These are phyloP conservation scores for Ophiosphaerella herpotricha DNA, from an alignment of 2,329 filamentous ascomycete genomes.

Conservation along the genomic window DNA sequence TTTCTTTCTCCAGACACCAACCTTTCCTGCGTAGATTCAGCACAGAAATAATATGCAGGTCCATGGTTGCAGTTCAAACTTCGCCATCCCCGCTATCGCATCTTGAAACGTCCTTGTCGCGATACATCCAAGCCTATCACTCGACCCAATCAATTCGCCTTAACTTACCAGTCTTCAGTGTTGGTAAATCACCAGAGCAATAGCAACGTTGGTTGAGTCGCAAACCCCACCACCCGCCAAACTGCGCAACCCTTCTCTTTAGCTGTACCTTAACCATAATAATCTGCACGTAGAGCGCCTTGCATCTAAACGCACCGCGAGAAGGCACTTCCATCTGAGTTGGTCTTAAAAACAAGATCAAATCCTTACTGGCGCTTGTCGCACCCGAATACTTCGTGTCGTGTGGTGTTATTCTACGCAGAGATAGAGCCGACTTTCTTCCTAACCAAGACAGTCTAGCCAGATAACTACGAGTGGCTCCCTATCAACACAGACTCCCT, in stretches of 20 bases:
- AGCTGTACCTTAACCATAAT: not conserved
- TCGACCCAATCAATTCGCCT: too few relatives aligned
- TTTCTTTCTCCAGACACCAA: too few relatives aligned
- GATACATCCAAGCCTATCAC: too few relatives aligned
- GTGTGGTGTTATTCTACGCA: not conserved
- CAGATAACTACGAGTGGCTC: not conserved
- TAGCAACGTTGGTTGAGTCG: not conserved
- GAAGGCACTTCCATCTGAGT: too few relatives aligned
- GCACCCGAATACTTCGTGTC: constrained; percentile 1
- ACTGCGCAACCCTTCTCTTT: not conserved
- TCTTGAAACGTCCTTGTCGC: too few relatives aligned
- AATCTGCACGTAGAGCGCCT: not conserved
- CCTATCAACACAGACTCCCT: too few relatives aligned
- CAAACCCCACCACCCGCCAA: not conserved
- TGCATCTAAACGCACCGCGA: not conserved
- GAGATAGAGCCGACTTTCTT: not conserved
- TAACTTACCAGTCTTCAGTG: too few relatives aligned
- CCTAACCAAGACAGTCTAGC: not conserved
- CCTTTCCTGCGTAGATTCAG: too few relatives aligned
- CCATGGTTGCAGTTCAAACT: too few relatives aligned
- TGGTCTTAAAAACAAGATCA: not conserved
- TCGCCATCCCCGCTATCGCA: too few relatives aligned
- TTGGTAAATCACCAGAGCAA: too few relatives aligned
- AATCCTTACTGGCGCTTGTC: not conserved
- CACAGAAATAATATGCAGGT: too few relatives aligned